A percentile compares a stretch with the other conserved stretches of the same genome.
These are phyloP conservation scores for Trichaptum fuscoviolaceum DNA, from an alignment of 768 basidiomycete genomes.

Conservation along the genomic window DNA sequence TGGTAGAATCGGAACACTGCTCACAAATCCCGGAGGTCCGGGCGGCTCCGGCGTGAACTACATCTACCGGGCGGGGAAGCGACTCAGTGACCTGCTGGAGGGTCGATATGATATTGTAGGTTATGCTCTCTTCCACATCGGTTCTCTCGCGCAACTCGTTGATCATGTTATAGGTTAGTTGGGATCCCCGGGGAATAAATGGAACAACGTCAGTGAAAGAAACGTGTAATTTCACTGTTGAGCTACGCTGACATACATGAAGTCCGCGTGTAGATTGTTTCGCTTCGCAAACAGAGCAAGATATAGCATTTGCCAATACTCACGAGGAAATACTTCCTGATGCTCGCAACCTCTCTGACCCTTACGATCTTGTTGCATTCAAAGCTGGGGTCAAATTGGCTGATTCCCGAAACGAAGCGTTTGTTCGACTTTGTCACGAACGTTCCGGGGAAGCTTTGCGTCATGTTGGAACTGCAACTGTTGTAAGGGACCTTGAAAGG, in stretches of 20 bases:
- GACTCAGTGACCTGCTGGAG: constrained; percentile 17
- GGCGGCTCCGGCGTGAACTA: constrained; percentile 19
- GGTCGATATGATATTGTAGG: constrained; percentile 19
- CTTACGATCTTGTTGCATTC: constrained; percentile 17
- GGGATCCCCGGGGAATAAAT: constrained; percentile 29
- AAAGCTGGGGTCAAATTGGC: constrained; percentile 18
- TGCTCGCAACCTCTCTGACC: constrained; percentile 17
- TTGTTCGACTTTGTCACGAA: constrained; percentile 22
- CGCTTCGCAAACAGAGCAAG: constrained; percentile 16
- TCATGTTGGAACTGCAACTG: constrained; percentile 27
- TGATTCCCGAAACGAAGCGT: constrained; percentile 19
- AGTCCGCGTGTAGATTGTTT: constrained; percentile 25
- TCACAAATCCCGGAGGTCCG: constrained; percentile 29
- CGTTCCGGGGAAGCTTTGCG: constrained; percentile 23
- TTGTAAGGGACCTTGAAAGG: constrained; percentile 28
- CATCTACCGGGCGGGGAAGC: constrained; percentile 16
- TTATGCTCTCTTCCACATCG: constrained; percentile 3
- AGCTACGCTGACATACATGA: background rate
- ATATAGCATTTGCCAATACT: constrained; percentile 22
- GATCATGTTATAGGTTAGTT: constrained; percentile 12
- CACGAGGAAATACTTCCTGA: constrained; percentile 22
- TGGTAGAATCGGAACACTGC: constrained; percentile 23
- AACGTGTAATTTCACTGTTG: background rate
- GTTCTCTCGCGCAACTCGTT: background rate
- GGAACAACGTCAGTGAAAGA: constrained; percentile 19